Base-by-base conservation (phyloP, 2,329 filamentous ascomycete species). In the Diaporthe ampelina region DNA sequence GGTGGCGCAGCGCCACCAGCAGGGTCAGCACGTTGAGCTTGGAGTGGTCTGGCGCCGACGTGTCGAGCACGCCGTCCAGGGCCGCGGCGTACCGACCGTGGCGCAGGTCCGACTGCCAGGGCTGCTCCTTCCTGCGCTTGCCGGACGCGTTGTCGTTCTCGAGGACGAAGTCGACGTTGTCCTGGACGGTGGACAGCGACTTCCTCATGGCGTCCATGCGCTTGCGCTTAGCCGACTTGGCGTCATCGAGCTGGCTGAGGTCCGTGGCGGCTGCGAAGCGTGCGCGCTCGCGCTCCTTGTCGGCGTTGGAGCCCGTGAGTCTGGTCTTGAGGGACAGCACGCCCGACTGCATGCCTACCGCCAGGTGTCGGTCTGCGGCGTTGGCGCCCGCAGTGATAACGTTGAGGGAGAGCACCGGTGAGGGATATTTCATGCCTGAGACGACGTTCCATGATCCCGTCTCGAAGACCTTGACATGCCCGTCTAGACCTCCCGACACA, bases 381-480 rank as follows among this genome's bases (percentile, higher is more conserved):
- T 90, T 89, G 17, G 87, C 82, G n/a, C 92, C 92, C 11, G 91
- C 88, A 17, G 89, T 88, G 77, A 98, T 91, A 57, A 98, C 93
- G 75, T 90, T 91, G 74, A 98, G 89, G 13, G 95, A 94, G 17
- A 99, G 90, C 74, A 99, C 94, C 1, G 97, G 97, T 1, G 95
- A 94, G 7, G 95, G 93, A 84, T 98, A 99, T 85, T 98, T 99
- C 75, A 94, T 91, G 69, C 94, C 96, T 52, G 94, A 93, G n/a
- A 98, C 95, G 10, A 98, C 94, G 81, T 98, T 98, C 97, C 97
- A 99, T 68, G 91, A 93, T 0, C 92, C 92, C 1, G 95, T 98
- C 84, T 98, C 96, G 80, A 97, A 98, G 52, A 99, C 91, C 85
- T 99, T 99, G 85, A 98, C 92, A 84, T 98, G 97, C 13, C 97